Conservation (phyloP, 768 basidiomycete genomes). For the Omphalotus guepiniiformis region DNA sequence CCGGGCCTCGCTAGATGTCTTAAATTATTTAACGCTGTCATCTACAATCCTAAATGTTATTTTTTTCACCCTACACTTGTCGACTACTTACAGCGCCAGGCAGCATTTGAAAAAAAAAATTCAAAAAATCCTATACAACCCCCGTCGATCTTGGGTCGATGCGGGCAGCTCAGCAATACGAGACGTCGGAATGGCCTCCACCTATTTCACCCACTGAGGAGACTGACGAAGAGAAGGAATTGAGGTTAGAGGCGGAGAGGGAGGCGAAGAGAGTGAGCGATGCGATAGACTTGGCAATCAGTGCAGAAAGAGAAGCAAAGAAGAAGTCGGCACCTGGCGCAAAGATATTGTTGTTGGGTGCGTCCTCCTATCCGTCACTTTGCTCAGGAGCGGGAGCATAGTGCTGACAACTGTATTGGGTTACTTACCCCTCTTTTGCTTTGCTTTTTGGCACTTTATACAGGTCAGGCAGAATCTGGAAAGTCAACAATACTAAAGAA, state of each 20-base stretch:
- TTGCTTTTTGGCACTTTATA: background rate
- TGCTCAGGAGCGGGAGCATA: too few species aligned
- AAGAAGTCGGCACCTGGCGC: constrained; percentile 35
- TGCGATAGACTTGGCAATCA: constrained; percentile 49
- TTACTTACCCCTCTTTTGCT: background rate
- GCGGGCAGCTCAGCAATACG: background rate
- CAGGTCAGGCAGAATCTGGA: constrained; percentile 66
- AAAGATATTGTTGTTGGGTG: constrained; percentile 57
- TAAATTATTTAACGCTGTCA: too few species aligned
- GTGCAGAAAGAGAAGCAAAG: constrained; percentile 38
- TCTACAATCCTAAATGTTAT: too few species aligned
- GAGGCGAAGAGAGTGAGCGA: constrained; percentile 52
- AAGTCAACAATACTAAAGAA: constrained; percentile 67
- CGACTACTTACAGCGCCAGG: too few species aligned
- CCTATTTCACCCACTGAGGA: constrained; percentile 32
- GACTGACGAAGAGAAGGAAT: constrained; percentile 35
- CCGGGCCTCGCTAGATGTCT: too few species aligned
- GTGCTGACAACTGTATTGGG: too few species aligned
- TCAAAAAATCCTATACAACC: too few species aligned
- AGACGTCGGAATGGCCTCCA: constrained; percentile 14
- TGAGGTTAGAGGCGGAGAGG: constrained; percentile 38
- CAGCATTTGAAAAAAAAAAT: background rate
- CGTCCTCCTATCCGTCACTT: constrained; percentile 18
- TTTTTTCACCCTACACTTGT: too few species aligned
- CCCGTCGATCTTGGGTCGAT: background rate